Evolutionary conservation across 495 filamentous ascomycete species (phyloP).

Genomic region (Aspergillus egyptiacus): DNA sequence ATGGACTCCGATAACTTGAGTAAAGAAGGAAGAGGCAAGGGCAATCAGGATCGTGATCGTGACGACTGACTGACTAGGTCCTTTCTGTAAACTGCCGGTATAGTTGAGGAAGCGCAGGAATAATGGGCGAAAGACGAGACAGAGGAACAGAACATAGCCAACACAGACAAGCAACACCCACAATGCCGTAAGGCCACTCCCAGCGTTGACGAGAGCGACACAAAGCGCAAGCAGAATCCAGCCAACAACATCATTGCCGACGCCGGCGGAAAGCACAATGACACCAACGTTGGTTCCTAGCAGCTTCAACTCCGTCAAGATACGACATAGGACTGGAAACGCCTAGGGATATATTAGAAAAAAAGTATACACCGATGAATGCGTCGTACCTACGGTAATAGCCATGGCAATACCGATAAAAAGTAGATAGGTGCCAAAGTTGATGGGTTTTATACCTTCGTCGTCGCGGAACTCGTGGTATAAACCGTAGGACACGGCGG

Average conservation of each 20-base stretch:
- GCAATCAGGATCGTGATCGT: constrained; percentile 74
- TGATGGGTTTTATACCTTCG: constrained; percentile 52
- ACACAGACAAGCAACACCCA: constrained; percentile 75
- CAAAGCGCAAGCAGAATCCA: constrained; percentile 94
- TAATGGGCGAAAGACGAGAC: constrained; percentile 66
- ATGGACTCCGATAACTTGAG: constrained; percentile 86
- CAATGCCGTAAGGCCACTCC: constrained; percentile 75
- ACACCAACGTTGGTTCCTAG: constrained; percentile 80
- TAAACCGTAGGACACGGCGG: constrained; percentile 79
- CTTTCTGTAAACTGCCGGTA: constrained; percentile 78
- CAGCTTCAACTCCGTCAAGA: constrained; percentile 87
- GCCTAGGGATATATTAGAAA: constrained; percentile 43
- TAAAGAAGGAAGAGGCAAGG: constrained; percentile 87
- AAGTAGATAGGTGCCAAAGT: constrained; percentile 78
- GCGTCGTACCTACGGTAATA: constrained; percentile 58
- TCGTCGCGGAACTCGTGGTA: constrained; percentile 74
- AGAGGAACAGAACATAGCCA: constrained; percentile 72
- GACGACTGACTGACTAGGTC: constrained; percentile 82
- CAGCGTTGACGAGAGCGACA: constrained; percentile 88
- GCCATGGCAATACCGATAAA: constrained; percentile 94
- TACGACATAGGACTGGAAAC: constrained; percentile 92
- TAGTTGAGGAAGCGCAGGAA: constrained; percentile 71
- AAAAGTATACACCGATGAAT: not conserved
- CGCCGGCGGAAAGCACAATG: constrained; percentile 86
- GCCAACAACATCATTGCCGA: constrained; percentile 91